A percentile compares a stretch with the other conserved stretches of the same genome.
Conservation (phyloP, 2,329 filamentous ascomycete genomes). For the Diaporthe amygdali region DNA sequence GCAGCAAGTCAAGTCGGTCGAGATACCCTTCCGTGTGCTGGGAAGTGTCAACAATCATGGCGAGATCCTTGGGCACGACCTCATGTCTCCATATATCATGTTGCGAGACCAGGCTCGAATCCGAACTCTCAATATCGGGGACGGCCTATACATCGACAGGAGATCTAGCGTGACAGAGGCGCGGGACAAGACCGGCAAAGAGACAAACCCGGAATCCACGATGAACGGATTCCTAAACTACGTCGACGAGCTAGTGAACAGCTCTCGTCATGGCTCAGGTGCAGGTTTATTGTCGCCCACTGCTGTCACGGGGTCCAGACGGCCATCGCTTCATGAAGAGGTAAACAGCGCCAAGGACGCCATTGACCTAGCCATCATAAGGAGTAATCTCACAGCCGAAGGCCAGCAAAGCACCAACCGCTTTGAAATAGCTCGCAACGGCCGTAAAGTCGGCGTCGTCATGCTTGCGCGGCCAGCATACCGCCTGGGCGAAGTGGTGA, state of each 20-base stretch:
- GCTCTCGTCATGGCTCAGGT: slow-evolving; percentile 57
- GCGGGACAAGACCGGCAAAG: slow-evolving; percentile 28
- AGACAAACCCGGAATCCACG: slow-evolving; percentile 41
- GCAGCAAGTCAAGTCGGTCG: slow-evolving; percentile 87
- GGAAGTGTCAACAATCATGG: slow-evolving; percentile 90
- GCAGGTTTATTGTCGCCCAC: slow-evolving; percentile 76
- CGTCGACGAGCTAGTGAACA: slow-evolving; percentile 74
- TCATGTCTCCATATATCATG: slow-evolving; percentile 93
- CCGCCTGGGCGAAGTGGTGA: slow-evolving; percentile 85
- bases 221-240: slow-evolving; percentile 76
- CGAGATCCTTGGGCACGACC: slow-evolving; percentile 88
- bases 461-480: slow-evolving; percentile 89
- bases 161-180: slow-evolving; percentile 23
- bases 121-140: slow-evolving; percentile 51
- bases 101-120: slow-evolving; percentile 81
- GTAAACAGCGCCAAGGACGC: slow-evolving; percentile 76
- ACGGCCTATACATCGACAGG: slow-evolving; percentile 25
- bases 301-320: slow-evolving; percentile 59
- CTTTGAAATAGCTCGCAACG: slow-evolving; percentile 93
- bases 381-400: slow-evolving; percentile 72
- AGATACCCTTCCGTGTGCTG: slow-evolving; percentile 89
- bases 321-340: slow-evolving; percentile 61
- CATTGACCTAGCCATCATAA: slow-evolving; percentile 89
- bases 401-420: slow-evolving; percentile 85
- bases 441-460: slow-evolving; percentile 88